Conservation (phyloP, 768 basidiomycete genomes). For the Kondoa subrosea region DNA sequence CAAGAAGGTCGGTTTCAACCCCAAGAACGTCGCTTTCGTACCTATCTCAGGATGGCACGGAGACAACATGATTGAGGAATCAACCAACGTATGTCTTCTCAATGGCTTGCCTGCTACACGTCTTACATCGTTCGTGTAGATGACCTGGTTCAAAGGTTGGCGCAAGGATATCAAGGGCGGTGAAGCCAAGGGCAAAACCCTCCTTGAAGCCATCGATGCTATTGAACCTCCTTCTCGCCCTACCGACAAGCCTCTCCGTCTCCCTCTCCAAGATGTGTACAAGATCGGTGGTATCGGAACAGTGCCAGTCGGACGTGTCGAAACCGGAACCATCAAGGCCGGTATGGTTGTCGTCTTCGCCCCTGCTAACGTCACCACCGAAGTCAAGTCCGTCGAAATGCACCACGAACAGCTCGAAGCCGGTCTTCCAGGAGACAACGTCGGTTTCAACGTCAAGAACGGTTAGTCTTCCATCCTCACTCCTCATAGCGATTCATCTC, state of each 20-base stretch:
- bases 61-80: conserved; percentile 99
- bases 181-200: conserved; percentile 91
- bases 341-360: conserved; percentile 95
- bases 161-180: conserved; percentile 87
- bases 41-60: conserved; percentile 99
- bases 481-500: conserved; percentile 5
- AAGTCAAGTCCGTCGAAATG: conserved; percentile 99
- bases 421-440: conserved; percentile 96
- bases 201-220: conserved; percentile 98
- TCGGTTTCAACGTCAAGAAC: conserved; percentile 58
- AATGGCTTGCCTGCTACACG: conserved; percentile 13
- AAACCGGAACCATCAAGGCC: conserved; percentile 99
- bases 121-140: conserved; percentile 40
- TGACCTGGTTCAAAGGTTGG: conserved; percentile 99
- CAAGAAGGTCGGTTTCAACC: conserved; percentile 87
- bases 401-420: conserved; percentile 83
- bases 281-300: conserved; percentile 99
- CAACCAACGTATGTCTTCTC: conserved; percentile 41
- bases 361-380: conserved; percentile 94
- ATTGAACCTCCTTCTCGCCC: conserved; percentile 95
- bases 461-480: background rate
- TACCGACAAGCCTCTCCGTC: conserved; percentile 98
- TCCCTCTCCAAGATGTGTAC: conserved; percentile 99
- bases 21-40: conserved; percentile 92
- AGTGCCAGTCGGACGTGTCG: conserved; percentile 99